A percentile compares a stretch with the other conserved stretches of the same genome.
Conservation (phyloP, 257 asterid species). For the Voacanga thouarsii region DNA sequence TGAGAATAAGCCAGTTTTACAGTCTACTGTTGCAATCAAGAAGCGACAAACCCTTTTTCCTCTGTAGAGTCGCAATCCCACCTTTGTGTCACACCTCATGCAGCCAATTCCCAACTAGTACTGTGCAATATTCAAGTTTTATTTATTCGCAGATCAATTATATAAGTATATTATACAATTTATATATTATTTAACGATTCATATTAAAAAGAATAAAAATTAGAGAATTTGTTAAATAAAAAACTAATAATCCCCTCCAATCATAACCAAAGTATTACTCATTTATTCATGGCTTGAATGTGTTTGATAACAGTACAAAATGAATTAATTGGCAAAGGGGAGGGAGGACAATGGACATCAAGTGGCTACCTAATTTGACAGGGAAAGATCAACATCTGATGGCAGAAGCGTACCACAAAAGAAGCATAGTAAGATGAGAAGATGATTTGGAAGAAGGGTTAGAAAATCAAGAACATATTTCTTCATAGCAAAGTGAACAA, state of each 20-base stretch:
- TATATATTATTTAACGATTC: too few species aligned
- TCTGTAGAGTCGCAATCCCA: conserved; percentile 11
- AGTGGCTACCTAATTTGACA: conserved; percentile 10
- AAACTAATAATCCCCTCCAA: not conserved
- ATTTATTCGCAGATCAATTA: too few species aligned
- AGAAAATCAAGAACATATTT: conserved; percentile 2
- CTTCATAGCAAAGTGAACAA: not conserved
- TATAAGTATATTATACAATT: too few species aligned
- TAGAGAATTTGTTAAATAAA: not conserved
- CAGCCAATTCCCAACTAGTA: too few species aligned
- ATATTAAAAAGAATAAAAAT: too few species aligned
- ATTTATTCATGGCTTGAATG: not conserved
- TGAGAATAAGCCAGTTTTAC: not conserved
- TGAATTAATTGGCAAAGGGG: not conserved
- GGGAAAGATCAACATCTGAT: conserved; percentile 15
- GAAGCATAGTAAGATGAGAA: not conserved
- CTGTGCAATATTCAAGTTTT: too few species aligned
- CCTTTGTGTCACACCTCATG: not conserved
- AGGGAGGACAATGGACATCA: not conserved
- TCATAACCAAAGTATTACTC: not conserved
- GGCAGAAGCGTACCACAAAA: conserved; percentile 9
- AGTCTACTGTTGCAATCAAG: not conserved
- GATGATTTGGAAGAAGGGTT: not conserved
- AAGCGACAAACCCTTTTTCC: not conserved
- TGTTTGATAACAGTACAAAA: not conserved